Base-by-base conservation (phyloP, 805 yeast species). In the Candida corydali region DNA sequence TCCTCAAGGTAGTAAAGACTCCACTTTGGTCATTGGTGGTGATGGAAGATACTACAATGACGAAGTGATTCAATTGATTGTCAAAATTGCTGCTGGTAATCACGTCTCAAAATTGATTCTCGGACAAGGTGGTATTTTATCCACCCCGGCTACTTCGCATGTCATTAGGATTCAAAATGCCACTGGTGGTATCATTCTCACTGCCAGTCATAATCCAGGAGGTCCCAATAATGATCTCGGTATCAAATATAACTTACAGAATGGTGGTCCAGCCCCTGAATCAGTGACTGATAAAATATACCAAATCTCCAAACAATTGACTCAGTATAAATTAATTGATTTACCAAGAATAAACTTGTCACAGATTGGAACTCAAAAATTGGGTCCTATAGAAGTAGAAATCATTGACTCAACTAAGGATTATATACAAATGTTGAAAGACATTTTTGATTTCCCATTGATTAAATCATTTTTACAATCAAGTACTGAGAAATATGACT, bases 221-320 rank as follows among this genome's bases (percentile, higher is more conserved):
- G 97, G 98, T 7, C 96, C 96, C 40, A 65, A 73, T 18, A 80
- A 85, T 46, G 98, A 91, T 58, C 73, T 88, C 57, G 98, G 98
- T 38, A 91, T 91, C 70, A 91, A 91, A 68, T 93, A 93, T 69
- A 93, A 91, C 62, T 70, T 93, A 59, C 76, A 85, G 45, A 91
- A 91, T 56, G 98, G 98, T 48, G 98, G 96, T 3, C 98, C 98
- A 28, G 98, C 98, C 8, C 98, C 98, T 9, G 98, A 91, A 61
- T 65, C 83, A 11, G 94, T 93, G 41, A 91, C 98, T 9, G 76
- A 91, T 65, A 77, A 80, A 59, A 93, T 91, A 55, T 93, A 65
- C 67, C 89, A 79, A 41, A 71, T 67, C 19, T 77, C 95, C 15
- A 75, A 72, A 54, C 52, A 61, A 27, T 65, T 93, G 50, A 57